phyloP scores from a whole-genome alignment of 2,329 filamentous ascomycete species.

The Aspergillus pseudoviridinutans region DNA sequence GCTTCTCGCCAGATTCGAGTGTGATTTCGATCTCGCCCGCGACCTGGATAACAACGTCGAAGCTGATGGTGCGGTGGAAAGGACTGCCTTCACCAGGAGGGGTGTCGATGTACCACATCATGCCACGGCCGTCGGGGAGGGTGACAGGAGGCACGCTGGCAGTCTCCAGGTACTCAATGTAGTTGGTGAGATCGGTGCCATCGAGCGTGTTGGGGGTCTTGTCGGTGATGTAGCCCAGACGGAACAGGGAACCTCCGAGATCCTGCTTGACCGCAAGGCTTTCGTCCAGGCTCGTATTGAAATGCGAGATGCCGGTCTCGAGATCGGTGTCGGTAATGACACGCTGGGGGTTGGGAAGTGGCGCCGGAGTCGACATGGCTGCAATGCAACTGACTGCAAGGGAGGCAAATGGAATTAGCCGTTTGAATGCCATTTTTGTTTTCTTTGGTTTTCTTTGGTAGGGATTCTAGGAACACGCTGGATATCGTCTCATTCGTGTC shows the following conservation, averaged over 20 bases:
- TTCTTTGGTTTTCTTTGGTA: background rate
- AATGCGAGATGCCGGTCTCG: conserved; percentile 2
- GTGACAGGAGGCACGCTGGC: conserved; percentile 3
- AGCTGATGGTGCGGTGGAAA: conserved; percentile 3
- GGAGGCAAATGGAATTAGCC: conserved; percentile 1
- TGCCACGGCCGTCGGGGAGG: conserved; percentile 2
- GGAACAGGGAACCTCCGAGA: conserved; percentile 3
- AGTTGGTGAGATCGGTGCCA: conserved; percentile 4
- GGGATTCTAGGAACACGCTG: background rate
- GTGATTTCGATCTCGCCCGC: conserved; percentile 7
- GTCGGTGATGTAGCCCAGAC: conserved; percentile 3
- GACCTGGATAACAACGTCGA: conserved; percentile 4
- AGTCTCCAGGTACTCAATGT: conserved; percentile 2
- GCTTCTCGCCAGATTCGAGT: conserved; percentile 5
- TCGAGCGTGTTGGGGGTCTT: conserved; percentile 4
- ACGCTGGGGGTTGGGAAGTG: conserved; percentile 3
- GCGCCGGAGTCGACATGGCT: conserved; percentile 4
- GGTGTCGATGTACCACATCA: conserved; percentile 6
- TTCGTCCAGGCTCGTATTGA: conserved; percentile 1
- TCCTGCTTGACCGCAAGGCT: conserved; percentile 3
- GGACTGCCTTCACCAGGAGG: conserved; percentile 2
- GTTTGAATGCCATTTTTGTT: conserved; percentile 1
- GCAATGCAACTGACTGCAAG: conserved; percentile 2
- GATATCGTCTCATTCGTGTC: background rate
- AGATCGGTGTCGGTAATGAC: conserved; percentile 3